Percentiles rank a stretch among this genome's conserved stretches.
Conservation (phyloP, 2,329 filamentous ascomycete species). For the Akanthomyces dipterigenus region DNA sequence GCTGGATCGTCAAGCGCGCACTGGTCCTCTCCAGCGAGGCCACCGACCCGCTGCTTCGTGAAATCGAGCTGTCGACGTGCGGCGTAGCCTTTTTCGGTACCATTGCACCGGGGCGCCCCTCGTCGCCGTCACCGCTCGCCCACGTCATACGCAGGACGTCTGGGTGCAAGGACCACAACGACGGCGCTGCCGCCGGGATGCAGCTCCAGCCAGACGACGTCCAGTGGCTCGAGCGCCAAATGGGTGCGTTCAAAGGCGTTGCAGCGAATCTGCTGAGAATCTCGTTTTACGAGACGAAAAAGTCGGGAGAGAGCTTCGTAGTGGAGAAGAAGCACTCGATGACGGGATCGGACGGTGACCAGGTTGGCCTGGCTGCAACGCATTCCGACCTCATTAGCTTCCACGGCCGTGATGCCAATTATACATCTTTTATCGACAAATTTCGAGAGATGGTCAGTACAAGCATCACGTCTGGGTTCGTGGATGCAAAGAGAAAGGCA, state of each 20-base stretch:
- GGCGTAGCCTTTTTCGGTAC: conserved; percentile 24
- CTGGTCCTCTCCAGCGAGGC: conserved; percentile 23
- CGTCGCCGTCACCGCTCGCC: conserved; percentile 20
- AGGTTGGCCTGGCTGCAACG: conserved; percentile 18
- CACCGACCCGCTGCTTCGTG: conserved; percentile 16
- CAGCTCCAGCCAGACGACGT: conserved; percentile 16
- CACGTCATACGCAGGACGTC: conserved; percentile 21
- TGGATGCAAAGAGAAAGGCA: conserved; percentile 14
- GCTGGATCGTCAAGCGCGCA: conserved; percentile 24
- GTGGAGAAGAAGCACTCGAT: conserved; percentile 21
- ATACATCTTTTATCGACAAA: conserved; percentile 17
- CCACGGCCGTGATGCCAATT: conserved; percentile 20
- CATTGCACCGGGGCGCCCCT: conserved; percentile 17
- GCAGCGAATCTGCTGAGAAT: conserved; percentile 18
- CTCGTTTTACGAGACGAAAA: conserved; percentile 22
- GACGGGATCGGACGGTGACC: conserved; percentile 19
- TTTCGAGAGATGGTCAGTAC: conserved; percentile 19
- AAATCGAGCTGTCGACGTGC: conserved; percentile 21
- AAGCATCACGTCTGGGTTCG: conserved; percentile 11
- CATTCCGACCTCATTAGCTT: conserved; percentile 20
- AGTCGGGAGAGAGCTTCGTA: conserved; percentile 19
- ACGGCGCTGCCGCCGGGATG: not conserved
- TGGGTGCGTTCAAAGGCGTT: conserved; percentile 22
- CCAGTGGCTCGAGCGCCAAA: conserved; percentile 22
- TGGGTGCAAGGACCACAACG: conserved; percentile 11